Evolutionary conservation across 805 yeast genomes (phyloP).

Genomic region (Kodamaea nitidulidarum): DNA sequence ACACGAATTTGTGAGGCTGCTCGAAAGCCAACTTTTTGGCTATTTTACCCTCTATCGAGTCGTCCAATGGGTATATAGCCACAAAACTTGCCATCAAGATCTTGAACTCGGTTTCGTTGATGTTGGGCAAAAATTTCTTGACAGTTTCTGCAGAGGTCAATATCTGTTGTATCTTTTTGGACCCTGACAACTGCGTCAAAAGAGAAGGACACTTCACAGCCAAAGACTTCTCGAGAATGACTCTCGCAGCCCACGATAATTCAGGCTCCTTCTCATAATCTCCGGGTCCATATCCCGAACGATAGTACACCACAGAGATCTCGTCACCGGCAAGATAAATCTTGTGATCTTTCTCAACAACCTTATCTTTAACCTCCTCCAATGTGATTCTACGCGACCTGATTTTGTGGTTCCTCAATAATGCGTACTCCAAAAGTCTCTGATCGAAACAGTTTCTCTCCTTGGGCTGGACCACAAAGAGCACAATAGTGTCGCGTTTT

Average conservation of each 20-base stretch:
- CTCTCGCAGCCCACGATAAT: slow-evolving; percentile 74
- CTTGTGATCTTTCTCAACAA: slow-evolving; percentile 42
- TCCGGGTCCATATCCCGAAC: slow-evolving; percentile 83
- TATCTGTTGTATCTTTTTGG: slow-evolving; percentile 90
- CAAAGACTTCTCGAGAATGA: slow-evolving; percentile 61
- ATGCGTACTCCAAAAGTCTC: slow-evolving; percentile 69
- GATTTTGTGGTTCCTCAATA: slow-evolving; percentile 54
- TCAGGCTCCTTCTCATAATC: slow-evolving; percentile 61
- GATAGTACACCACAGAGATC: slow-evolving; percentile 82
- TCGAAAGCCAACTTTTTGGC: slow-evolving; percentile 69
- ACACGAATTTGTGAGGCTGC: slow-evolving; percentile 66
- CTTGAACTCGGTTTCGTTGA: slow-evolving; percentile 24
- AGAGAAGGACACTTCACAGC: slow-evolving; percentile 93
- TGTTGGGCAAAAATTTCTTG: slow-evolving; percentile 40
- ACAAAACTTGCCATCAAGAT: slow-evolving; percentile 66
- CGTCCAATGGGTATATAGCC: slow-evolving; percentile 81
- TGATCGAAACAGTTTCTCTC: slow-evolving; percentile 94
- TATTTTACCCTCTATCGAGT: slow-evolving; percentile 51
- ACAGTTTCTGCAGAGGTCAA: slow-evolving; percentile 56
- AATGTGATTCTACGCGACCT: slow-evolving; percentile 65
- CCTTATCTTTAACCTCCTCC: slow-evolving; percentile 47
- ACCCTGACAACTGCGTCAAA: slow-evolving; percentile 85
- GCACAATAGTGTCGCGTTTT: slow-evolving; percentile 44
- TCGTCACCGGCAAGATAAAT: slow-evolving; percentile 59
- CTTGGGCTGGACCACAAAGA: slow-evolving; percentile 76